Evolutionary conservation across 352 stramenopile species (phyloP).

Genomic region (Phytophthora agathidicida): DNA sequence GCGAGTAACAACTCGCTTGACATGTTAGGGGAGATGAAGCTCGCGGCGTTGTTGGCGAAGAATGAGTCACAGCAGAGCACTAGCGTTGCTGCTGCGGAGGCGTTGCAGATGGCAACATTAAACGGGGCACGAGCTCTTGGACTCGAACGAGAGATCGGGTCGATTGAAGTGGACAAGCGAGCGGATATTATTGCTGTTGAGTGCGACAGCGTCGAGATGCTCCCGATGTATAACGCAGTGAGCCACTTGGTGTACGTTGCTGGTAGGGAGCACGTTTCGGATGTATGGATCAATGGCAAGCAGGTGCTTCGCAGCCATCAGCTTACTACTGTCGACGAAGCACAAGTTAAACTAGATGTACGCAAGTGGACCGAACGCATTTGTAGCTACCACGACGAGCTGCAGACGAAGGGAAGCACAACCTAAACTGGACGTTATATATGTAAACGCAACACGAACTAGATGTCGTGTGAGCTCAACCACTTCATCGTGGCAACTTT

Average conservation of each 20-base stretch:
- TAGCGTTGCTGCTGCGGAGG: constrained; percentile 59
- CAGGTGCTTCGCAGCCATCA: constrained; percentile 68
- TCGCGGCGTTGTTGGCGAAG: constrained; percentile 88
- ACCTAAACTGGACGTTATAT: no score
- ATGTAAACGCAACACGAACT: neutral
- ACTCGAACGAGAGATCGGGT: constrained; percentile 83
- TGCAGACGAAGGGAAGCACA: constrained; percentile 2
- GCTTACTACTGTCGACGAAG: constrained; percentile 72
- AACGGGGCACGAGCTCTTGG: constrained; percentile 89
- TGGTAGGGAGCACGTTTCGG: constrained; percentile 85
- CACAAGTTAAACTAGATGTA: constrained; percentile 57
- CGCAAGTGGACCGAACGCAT: constrained; percentile 64
- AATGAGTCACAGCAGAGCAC: constrained; percentile 66
- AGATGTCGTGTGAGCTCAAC: neutral
- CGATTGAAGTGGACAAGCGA: constrained; percentile 84
- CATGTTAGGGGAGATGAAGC: constrained; percentile 92
- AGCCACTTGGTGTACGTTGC: constrained; percentile 89
- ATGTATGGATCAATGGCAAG: constrained; percentile 91
- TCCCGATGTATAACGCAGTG: constrained; percentile 90
- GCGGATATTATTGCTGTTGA: constrained; percentile 86
- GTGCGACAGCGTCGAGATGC: constrained; percentile 83
- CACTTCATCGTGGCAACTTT: constrained; percentile 2
- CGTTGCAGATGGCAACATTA: constrained; percentile 89
- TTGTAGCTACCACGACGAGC: constrained; percentile 13
- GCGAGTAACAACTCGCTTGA: constrained; percentile 91